phyloP scores from a whole-genome alignment of 805 yeast species.

The Maudiozyma saulgeensis region DNA sequence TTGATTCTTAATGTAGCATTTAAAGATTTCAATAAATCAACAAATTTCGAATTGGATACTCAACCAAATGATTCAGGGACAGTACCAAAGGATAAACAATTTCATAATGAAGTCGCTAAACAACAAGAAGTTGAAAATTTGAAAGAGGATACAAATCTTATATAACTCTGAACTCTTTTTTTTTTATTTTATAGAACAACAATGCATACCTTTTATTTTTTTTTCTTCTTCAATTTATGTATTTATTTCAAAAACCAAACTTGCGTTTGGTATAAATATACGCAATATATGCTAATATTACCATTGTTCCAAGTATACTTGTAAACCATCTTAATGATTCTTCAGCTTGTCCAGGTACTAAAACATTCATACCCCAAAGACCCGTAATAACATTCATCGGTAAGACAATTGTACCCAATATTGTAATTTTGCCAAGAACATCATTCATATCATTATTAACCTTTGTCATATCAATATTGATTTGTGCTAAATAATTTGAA shows the following conservation, averaged over 20 bases:
- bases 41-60: slow-evolving; percentile 23
- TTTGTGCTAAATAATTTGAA: slow-evolving; percentile 90
- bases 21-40: slow-evolving; percentile 14
- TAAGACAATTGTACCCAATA: slow-evolving; percentile 86
- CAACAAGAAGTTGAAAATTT: slow-evolving; percentile 24
- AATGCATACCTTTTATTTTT: too few species aligned
- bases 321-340: slow-evolving; percentile 62
- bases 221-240: too few species aligned
- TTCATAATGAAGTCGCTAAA: slow-evolving; percentile 24
- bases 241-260: slow-evolving; percentile 26
- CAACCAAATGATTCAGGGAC: not conserved
- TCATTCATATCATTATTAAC: slow-evolving; percentile 96
- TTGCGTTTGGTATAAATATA: slow-evolving; percentile 41
- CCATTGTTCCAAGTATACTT: slow-evolving; percentile 39
- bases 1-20: slow-evolving; percentile 20
- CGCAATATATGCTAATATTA: slow-evolving; percentile 37
- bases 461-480: slow-evolving; percentile 94
- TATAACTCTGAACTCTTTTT: not conserved
- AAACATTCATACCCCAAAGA: slow-evolving; percentile 96
- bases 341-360: slow-evolving; percentile 84
- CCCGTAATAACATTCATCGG: slow-evolving; percentile 96
- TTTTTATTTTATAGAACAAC: not conserved
- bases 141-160: slow-evolving; percentile 2
- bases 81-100: slow-evolving; percentile 4
- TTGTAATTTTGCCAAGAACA: slow-evolving; percentile 85